Percentiles rank a stretch among this genome's conserved stretches.
phyloP scores from a whole-genome alignment of 2,329 filamentous ascomycete genomes.

The Eutypella sp. region DNA sequence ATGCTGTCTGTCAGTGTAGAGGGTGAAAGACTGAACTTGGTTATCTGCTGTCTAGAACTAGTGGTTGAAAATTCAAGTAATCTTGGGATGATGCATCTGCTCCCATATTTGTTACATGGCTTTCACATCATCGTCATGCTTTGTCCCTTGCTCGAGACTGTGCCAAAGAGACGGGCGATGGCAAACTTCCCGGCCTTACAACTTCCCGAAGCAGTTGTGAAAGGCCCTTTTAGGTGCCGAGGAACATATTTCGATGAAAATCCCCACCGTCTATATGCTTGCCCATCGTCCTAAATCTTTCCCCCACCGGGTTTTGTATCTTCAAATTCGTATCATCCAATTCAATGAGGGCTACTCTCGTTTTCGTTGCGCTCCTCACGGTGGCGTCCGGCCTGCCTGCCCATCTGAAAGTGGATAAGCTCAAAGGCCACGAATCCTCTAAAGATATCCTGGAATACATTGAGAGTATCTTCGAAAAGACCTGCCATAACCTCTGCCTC shows the following conservation, averaged over 20 bases:
- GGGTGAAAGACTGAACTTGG: no score
- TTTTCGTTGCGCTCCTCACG: not conserved
- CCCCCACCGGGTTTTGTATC: not conserved
- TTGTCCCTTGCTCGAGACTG: no score
- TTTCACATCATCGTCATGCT: no score
- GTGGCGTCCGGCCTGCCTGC: not conserved
- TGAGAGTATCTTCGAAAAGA: conserved; percentile 8
- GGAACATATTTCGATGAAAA: not conserved
- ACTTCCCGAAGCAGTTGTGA: not conserved
- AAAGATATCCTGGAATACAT: conserved; percentile 6
- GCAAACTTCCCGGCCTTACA: no score
- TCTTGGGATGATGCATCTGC: no score
- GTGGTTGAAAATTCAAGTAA: no score
- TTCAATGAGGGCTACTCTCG: not conserved
- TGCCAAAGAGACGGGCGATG: no score
- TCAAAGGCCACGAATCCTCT: not conserved
- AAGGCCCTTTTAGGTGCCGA: not conserved
- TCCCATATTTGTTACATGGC: no score
- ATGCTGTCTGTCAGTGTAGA: no score
- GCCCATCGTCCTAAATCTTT: not conserved
- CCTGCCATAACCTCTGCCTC: conserved; percentile 14
- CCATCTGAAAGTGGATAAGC: not conserved
- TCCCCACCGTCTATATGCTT: no score
- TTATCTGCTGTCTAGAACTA: no score
- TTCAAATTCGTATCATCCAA: not conserved